Percentiles rank a stretch among this genome's conserved stretches.
Evolutionary conservation across 2,329 filamentous ascomycete genomes (phyloP).

Genomic region (Alternaria hordeiaustralica): DNA sequence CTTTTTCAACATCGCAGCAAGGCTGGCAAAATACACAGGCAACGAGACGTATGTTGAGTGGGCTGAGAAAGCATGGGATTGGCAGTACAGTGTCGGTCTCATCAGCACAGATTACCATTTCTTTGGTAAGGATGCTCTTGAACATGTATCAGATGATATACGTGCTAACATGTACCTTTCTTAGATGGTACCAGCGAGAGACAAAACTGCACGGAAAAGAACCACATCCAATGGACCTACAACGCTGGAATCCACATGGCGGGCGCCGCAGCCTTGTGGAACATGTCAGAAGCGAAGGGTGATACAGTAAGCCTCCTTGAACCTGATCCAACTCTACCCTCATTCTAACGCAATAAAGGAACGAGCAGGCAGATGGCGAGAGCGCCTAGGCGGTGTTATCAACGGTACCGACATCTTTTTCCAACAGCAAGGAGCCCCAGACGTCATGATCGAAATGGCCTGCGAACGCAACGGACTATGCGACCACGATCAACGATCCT

Average conservation of each 20-base stretch:
- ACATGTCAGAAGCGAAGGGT: conserved; percentile 50
- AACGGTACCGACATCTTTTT: conserved; percentile 52
- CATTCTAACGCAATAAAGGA: conserved; percentile 17
- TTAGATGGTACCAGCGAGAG: conserved; percentile 49
- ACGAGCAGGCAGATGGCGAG: conserved; percentile 27
- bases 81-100: conserved; percentile 55
- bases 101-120: conserved; percentile 54
- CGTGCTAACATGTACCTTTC: not conserved
- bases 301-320: conserved; percentile 13
- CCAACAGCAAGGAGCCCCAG: conserved; percentile 49
- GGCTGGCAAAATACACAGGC: conserved; percentile 70
- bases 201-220: conserved; percentile 52
- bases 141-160: not conserved
- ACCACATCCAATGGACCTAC: conserved; percentile 55
- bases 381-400: conserved; percentile 39
- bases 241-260: conserved; percentile 54
- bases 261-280: conserved; percentile 55
- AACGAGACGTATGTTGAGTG: conserved; percentile 62
- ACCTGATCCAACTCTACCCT: too few species aligned
- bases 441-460: conserved; percentile 55
- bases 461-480: conserved; percentile 54
- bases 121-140: conserved; percentile 31
- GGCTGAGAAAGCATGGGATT: conserved; percentile 68
- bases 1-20: conserved; percentile 78
- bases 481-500: conserved; percentile 55